Conservation (phyloP, 225 moss, liverwort and hornwort species). For the Bryoerythrophyllum caledonicum region DNA sequence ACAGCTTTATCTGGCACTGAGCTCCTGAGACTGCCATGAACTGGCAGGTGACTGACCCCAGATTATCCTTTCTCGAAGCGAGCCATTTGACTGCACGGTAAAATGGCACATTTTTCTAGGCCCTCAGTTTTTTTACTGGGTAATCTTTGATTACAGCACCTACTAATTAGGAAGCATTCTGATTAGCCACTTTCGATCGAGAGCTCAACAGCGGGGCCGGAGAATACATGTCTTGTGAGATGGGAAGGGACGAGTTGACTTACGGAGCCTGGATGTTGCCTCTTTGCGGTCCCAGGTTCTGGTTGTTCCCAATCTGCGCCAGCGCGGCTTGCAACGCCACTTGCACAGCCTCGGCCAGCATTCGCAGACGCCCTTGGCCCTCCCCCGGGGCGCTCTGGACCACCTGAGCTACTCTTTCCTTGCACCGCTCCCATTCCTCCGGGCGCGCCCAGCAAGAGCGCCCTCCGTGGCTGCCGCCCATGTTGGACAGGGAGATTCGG, state of each 20-base stretch:
- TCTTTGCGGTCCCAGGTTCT: constrained; percentile 8
- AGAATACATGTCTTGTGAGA: neutral
- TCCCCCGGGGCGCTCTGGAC: constrained; percentile 63
- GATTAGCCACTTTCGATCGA: neutral
- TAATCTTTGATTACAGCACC: neutral
- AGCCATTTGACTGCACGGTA: neutral
- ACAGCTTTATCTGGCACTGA: neutral
- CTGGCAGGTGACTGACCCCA: neutral
- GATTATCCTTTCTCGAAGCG: neutral
- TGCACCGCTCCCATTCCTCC: constrained; percentile 91
- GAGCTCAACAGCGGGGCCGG: constrained; percentile 6
- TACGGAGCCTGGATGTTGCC: too few relatives aligned
- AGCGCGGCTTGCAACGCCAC: constrained; percentile 69
- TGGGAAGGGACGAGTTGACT: neutral
- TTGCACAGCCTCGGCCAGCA: constrained; percentile 83
- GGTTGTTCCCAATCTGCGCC: constrained; percentile 50
- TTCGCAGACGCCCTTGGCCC: constrained; percentile 63
- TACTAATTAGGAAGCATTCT: neutral
- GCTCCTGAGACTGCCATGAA: neutral
- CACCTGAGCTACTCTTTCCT: constrained; percentile 64
- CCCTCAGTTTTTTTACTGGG: constrained; percentile 6
- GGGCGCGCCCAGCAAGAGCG: constrained; percentile 83
- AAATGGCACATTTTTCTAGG: neutral
- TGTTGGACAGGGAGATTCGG: constrained; percentile 71
- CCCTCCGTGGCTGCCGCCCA: constrained; percentile 95